phyloP scores from a whole-genome alignment of 306 rosid species.

The Styphnolobium japonicum region DNA sequence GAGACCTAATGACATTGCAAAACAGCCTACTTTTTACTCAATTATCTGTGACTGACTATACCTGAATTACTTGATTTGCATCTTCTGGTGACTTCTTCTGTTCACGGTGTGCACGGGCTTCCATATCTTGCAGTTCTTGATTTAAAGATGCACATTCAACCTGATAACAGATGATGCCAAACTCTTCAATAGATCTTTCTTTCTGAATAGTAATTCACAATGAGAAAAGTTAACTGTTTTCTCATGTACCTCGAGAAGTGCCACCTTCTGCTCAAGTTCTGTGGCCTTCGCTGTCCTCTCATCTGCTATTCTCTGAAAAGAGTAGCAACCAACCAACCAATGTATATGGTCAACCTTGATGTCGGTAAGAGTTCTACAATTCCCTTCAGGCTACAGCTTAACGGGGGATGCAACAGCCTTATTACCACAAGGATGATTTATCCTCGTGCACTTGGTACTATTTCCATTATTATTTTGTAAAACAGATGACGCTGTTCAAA shows the following conservation, averaged over 20 bases:
- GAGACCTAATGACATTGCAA: background rate
- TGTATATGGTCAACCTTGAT: constrained; percentile 14
- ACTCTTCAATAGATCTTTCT: constrained; percentile 10
- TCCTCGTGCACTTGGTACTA: background rate
- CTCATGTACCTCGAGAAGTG: constrained; percentile 81
- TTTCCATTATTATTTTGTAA: background rate
- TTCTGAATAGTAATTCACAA: background rate
- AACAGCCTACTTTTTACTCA: background rate
- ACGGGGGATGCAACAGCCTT: background rate
- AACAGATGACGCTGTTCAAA: background rate
- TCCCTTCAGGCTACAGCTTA: background rate
- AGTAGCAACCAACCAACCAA: constrained; percentile 29
- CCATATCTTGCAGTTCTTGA: constrained; percentile 98
- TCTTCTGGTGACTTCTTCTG: constrained; percentile 91
- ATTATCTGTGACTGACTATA: constrained; percentile 26
- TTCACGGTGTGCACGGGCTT: constrained; percentile 78
- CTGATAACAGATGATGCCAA: constrained; percentile 39
- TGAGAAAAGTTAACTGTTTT: background rate
- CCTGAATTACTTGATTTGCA: constrained; percentile 93
- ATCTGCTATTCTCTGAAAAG: constrained; percentile 76
- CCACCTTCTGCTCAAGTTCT: constrained; percentile 96
- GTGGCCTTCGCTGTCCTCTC: constrained; percentile 89
- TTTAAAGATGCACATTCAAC: constrained; percentile 91
- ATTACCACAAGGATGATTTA: background rate
- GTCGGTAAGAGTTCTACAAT: background rate